A percentile compares a stretch with the other conserved stretches of the same genome.
Conservation (phyloP, 768 basidiomycete genomes). For the Exsudoporus frostii region DNA sequence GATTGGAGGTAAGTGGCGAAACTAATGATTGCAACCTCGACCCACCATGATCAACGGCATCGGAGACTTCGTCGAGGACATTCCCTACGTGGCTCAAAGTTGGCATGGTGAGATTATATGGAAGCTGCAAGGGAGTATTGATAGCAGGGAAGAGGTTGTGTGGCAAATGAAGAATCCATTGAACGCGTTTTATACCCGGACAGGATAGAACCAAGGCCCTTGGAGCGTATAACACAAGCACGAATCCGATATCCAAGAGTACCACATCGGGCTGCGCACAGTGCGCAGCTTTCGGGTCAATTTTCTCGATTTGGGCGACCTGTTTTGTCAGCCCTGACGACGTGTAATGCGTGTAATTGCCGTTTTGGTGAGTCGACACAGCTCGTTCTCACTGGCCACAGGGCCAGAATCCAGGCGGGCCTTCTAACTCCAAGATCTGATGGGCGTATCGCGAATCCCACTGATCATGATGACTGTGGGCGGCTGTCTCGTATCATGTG, state of each 20-base stretch:
- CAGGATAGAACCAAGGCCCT: constrained; percentile 6
- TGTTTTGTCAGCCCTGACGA: constrained; percentile 15
- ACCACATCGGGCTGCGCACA: constrained; percentile 21
- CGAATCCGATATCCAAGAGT: constrained; percentile 12
- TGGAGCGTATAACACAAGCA: constrained; percentile 8
- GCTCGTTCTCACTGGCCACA: constrained; percentile 8
- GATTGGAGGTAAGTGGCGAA: background rate
- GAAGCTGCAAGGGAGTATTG: background rate
- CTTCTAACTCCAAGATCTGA: constrained; percentile 17
- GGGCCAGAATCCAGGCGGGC: background rate
- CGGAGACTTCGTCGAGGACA: constrained; percentile 42
- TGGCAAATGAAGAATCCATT: constrained; percentile 2
- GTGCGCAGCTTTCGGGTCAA: constrained; percentile 14
- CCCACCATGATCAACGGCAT: constrained; percentile 49
- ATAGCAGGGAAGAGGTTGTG: background rate
- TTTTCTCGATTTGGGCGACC: constrained; percentile 9
- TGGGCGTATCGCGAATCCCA: constrained; percentile 2
- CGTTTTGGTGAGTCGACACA: constrained; percentile 3
- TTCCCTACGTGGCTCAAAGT: constrained; percentile 26
- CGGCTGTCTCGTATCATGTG: constrained; percentile 7
- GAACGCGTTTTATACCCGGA: constrained; percentile 19
- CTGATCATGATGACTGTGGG: constrained; percentile 18
- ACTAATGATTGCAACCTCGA: background rate
- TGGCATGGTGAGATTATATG: constrained; percentile 20
- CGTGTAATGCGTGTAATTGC: constrained; percentile 14